These are phyloP conservation scores for Gossypioides kirkii DNA, from an alignment of 345 rosid species.

Conservation along the genomic window DNA sequence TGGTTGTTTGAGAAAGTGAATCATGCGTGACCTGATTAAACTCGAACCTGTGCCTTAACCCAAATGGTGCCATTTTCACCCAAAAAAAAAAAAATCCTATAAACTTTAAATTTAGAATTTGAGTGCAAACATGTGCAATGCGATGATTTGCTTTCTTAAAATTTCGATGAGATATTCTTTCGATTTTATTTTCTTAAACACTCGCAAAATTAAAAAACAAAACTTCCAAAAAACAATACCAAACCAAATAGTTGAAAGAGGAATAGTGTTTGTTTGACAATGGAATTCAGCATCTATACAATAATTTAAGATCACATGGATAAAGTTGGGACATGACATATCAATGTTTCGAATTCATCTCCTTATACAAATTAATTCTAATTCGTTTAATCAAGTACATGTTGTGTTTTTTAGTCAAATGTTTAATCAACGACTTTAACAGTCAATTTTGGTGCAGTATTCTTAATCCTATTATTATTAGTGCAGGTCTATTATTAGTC, in stretches of 20 bases:
- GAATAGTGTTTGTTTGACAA: not conserved
- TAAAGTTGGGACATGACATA: not conserved
- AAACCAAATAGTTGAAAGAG: not conserved
- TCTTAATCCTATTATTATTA: not conserved
- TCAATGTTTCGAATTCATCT: slow-evolving; percentile 9
- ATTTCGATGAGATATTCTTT: too few species aligned
- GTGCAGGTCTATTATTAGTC: not conserved
- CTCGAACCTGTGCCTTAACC: too few species aligned
- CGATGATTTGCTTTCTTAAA: too few species aligned
- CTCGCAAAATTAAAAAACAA: too few species aligned
- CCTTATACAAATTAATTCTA: not conserved
- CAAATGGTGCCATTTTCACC: too few species aligned
- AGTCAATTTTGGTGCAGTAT: not conserved
- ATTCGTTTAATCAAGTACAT: slow-evolving; percentile 3
- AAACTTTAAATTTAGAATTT: too few species aligned
- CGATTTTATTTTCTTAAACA: too few species aligned
- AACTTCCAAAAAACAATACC: too few species aligned
- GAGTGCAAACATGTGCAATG: rapidly evolving
- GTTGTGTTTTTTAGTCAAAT: not conserved
- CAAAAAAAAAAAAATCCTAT: too few species aligned
- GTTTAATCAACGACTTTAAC: not conserved
- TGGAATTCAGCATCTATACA: not conserved
- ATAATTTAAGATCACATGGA: not conserved
- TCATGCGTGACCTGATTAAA: too few species aligned
- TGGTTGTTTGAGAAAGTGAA: too few species aligned